Percentiles rank a stretch among this genome's conserved stretches.
phyloP scores from a whole-genome alignment of 1,139 yeast genomes.

The Maudiozyma humilis region DNA sequence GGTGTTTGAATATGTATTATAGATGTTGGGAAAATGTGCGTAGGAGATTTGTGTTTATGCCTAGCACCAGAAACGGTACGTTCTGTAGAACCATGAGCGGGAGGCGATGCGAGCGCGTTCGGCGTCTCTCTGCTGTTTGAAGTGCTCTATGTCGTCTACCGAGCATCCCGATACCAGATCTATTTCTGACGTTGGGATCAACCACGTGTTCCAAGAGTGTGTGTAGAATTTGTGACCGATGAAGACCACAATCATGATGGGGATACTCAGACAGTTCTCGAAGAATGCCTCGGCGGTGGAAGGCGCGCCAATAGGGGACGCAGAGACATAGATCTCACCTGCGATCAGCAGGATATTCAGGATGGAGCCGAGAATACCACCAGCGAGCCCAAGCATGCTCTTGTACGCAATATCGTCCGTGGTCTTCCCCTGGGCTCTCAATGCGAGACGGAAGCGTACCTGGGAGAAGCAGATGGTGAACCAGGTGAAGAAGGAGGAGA shows the following conservation, averaged over 20 bases:
- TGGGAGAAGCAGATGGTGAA: constrained; percentile 75
- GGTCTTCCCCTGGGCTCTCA: constrained; percentile 55
- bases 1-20: no score
- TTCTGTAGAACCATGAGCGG: constrained; percentile 32
- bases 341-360: constrained; percentile 50
- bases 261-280: constrained; percentile 44
- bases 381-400: constrained; percentile 45
- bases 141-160: constrained; percentile 36
- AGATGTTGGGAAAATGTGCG: not conserved
- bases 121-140: constrained; percentile 23
- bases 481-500: constrained; percentile 72
- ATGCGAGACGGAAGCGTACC: constrained; percentile 70
- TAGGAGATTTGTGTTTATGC: no score
- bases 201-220: constrained; percentile 32
- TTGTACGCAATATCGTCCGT: constrained; percentile 38
- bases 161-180: constrained; percentile 47
- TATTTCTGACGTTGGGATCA: constrained; percentile 35
- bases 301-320: constrained; percentile 82
- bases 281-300: constrained; percentile 39
- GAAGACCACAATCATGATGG: constrained; percentile 41
- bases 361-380: constrained; percentile 64
- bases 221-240: constrained; percentile 40
- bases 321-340: constrained; percentile 76
- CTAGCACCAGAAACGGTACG: constrained; percentile 42
- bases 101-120: constrained; percentile 17